These are phyloP conservation scores for Nemophila menziesii DNA, from an alignment of 257 asterid species.

Conservation along the genomic window DNA sequence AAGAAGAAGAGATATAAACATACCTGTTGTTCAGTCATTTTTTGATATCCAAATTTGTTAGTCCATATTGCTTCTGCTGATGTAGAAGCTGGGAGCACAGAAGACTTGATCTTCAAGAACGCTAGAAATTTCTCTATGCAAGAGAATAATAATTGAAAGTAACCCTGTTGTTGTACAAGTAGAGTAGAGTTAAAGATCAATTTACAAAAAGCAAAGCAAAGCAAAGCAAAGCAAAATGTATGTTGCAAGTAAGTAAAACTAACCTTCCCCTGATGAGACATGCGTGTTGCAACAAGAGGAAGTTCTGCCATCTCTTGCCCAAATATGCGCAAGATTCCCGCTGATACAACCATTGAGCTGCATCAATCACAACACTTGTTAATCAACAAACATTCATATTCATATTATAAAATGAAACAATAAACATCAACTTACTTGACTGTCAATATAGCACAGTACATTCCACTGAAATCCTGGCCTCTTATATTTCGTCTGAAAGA, in stretches of 20 bases:
- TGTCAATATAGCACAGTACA: constrained; percentile 84
- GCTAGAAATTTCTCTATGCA: constrained; percentile 74
- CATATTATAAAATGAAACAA: not conserved
- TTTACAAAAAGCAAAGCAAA: too few species aligned
- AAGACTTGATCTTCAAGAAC: constrained; percentile 46
- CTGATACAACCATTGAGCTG: constrained; percentile 92
- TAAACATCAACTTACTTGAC: constrained; percentile 39
- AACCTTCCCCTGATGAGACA: constrained; percentile 73
- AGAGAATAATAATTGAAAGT: constrained; percentile 66
- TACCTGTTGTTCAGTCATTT: constrained; percentile 63
- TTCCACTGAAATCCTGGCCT: constrained; percentile 95
- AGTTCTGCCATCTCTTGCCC: constrained; percentile 93
- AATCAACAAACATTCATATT: not conserved
- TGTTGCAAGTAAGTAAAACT: constrained; percentile 11
- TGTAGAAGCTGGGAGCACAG: constrained; percentile 87
- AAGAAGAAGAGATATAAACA: not conserved
- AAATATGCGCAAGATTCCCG: constrained; percentile 78
- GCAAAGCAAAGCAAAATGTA: too few species aligned
- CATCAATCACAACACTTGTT: constrained; percentile 21
- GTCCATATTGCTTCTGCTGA: constrained; percentile 92
- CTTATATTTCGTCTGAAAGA: constrained; percentile 79
- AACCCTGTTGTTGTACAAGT: constrained; percentile 49
- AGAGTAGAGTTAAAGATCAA: too few species aligned
- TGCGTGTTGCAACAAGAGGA: constrained; percentile 88
- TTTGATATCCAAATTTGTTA: constrained; percentile 63